These are phyloP conservation scores for Collariella sp. DNA, from an alignment of 495 filamentous ascomycete genomes.

Conservation along the genomic window DNA sequence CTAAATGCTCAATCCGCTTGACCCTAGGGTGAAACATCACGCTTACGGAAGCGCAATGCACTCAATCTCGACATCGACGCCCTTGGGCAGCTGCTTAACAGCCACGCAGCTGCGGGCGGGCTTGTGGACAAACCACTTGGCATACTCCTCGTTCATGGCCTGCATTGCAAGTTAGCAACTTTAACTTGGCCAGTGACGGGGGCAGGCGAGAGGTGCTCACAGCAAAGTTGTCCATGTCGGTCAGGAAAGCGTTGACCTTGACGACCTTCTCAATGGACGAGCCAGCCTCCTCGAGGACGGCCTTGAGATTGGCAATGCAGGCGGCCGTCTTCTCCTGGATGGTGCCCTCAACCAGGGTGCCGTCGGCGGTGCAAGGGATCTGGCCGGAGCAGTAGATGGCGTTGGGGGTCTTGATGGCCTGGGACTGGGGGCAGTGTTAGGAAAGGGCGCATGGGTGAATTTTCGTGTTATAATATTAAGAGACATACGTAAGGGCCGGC, in stretches of 20 bases:
- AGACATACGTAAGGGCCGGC: conserved; percentile 49
- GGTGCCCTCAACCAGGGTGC: conserved; percentile 64
- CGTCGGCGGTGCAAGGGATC: conserved; percentile 70
- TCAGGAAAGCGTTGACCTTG: conserved; percentile 77
- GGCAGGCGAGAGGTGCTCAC: conserved; percentile 17
- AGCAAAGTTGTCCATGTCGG: conserved; percentile 76
- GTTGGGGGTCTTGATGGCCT: conserved; percentile 75
- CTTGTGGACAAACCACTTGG: conserved; percentile 79
- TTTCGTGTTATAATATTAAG: no score
- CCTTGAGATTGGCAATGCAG: conserved; percentile 71
- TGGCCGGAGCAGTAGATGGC: conserved; percentile 90
- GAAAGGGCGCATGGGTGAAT: no score
- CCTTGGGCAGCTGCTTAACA: conserved; percentile 82
- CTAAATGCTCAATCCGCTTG: conserved; percentile 1
- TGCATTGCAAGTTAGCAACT: conserved; percentile 12
- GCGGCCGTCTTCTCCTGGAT: conserved; percentile 68
- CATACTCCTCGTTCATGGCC: conserved; percentile 83
- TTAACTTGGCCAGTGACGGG: neutral
- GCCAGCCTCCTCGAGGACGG: conserved; percentile 68
- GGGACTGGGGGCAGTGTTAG: conserved; percentile 56
- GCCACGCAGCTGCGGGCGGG: conserved; percentile 91
- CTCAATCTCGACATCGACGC: conserved; percentile 88
- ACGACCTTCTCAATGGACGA: conserved; percentile 66
- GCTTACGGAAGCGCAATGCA: conserved; percentile 63
- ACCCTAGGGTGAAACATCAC: no score